Conservation (phyloP, 495 filamentous ascomycete genomes). For the Hypomontagnella submonticulosa region DNA sequence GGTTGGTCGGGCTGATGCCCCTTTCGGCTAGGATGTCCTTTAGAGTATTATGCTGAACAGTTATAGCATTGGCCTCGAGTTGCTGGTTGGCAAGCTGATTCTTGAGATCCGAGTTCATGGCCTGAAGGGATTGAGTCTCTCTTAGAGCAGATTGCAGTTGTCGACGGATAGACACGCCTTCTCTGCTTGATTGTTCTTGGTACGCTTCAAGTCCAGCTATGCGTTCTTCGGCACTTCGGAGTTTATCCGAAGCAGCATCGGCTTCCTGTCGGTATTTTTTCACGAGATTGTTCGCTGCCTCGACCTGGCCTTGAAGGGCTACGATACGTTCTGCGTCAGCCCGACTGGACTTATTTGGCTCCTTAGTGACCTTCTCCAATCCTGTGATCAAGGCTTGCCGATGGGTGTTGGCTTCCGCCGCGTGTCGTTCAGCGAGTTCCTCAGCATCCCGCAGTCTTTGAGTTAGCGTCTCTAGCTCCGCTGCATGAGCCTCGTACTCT, state of each 20-base stretch:
- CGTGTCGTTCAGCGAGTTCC: slow-evolving; percentile 87
- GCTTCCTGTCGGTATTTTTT: slow-evolving; percentile 89
- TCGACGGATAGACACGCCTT: slow-evolving; percentile 86
- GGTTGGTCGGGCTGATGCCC: slow-evolving; percentile 74
- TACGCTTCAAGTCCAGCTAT: slow-evolving; percentile 97
- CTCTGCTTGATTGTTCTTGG: slow-evolving; percentile 94
- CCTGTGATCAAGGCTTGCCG: slow-evolving; percentile 85
- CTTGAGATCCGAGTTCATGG: slow-evolving; percentile 81
- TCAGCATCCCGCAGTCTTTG: slow-evolving; percentile 86
- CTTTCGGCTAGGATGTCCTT: slow-evolving; percentile 93
- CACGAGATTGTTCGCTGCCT: slow-evolving; percentile 79
- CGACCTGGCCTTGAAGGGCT: slow-evolving; percentile 81
- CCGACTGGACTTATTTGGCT: slow-evolving; percentile 60
- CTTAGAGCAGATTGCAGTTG: slow-evolving; percentile 85
- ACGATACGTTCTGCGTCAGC: slow-evolving; percentile 78
- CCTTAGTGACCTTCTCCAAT: slow-evolving; percentile 74
- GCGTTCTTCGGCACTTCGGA: slow-evolving; percentile 91
- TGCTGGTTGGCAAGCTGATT: slow-evolving; percentile 82
- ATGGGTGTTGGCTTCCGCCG: slow-evolving; percentile 87
- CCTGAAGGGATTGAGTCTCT: slow-evolving; percentile 79
- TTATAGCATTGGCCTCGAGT: slow-evolving; percentile 87
- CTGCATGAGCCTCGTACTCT: slow-evolving; percentile 84
- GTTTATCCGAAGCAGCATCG: slow-evolving; percentile 86
- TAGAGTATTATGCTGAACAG: slow-evolving; percentile 89
- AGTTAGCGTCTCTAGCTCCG: slow-evolving; percentile 79